These are phyloP conservation scores for Candida albicans DNA, from an alignment of 1,139 yeast genomes.

Conservation along the genomic window DNA sequence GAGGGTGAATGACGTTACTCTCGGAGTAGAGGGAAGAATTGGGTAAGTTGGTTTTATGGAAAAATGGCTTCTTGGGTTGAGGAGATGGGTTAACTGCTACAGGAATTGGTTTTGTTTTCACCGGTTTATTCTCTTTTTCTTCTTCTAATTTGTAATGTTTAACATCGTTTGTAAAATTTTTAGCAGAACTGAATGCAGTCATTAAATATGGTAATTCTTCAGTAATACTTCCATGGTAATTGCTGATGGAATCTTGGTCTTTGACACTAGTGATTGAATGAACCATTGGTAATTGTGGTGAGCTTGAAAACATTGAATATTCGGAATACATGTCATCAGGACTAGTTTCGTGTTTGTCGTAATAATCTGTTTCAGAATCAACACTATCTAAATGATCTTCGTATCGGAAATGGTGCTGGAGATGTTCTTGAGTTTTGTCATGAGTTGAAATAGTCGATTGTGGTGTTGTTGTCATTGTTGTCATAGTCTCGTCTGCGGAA, in stretches of 20 bases:
- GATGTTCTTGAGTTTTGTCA: conserved; percentile 1
- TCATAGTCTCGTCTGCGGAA: conserved; percentile 6
- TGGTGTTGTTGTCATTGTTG: conserved; percentile 5
- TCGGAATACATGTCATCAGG: conserved; percentile 30
- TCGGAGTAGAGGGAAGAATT: conserved; percentile 36
- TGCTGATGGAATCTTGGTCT: conserved; percentile 11
- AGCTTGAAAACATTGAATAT: conserved; percentile 28
- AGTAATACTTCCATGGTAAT: conserved; percentile 47
- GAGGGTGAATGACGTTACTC: conserved; percentile 33
- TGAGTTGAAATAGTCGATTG: conserved; percentile 2
- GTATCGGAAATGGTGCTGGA: neutral
- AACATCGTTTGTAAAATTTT: conserved; percentile 50
- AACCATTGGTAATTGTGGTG: conserved; percentile 37
- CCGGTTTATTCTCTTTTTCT: conserved; percentile 5
- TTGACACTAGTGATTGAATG: conserved; percentile 41
- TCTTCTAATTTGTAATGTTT: conserved; percentile 23
- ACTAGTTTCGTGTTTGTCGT: conserved; percentile 10
- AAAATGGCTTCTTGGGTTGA: conserved; percentile 19
- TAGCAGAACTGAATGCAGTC: conserved; percentile 58
- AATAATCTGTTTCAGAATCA: conserved; percentile 16
- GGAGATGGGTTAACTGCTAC: neutral
- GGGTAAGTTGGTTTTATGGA: conserved; percentile 31
- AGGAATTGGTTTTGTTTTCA: neutral
- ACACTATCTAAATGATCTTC: conserved; percentile 6
- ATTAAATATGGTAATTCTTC: conserved; percentile 58